Evolutionary conservation across 1,284 basidiomycete species (phyloP), one percentile per base, ranked within the genome.

Genomic region (Microbotryum intermedium): DNA sequence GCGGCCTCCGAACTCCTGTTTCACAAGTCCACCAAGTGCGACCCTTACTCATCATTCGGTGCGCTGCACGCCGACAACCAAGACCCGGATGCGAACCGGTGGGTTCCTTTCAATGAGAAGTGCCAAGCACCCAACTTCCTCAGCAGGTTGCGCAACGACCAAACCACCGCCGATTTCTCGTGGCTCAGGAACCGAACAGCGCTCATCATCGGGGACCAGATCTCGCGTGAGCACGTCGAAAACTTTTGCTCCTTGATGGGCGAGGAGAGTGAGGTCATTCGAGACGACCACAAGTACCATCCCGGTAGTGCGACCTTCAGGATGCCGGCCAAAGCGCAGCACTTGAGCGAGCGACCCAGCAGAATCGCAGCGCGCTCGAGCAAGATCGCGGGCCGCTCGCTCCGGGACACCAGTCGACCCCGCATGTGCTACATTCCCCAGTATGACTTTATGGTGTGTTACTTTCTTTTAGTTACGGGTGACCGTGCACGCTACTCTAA

Each of bases 211-310:
- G 76, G 76, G 18, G 76, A 77, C 58, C 67, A 69, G 39, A 72
- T 75, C 46, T 75, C 75, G 58, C 67, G 73, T 11, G 64, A 73
- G 51, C 71, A 75, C 50, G 72, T 76, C 25, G 67, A 71, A 51
- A 71, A 75, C 66, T 74, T 77, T 48, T 77, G 76, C 67, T 56
- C 64, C 7, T 62, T 77, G 25, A 62, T 74, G 39, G 74, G 74
- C 3, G 67, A 70, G 56, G 69, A 71, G 47, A 61, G 65, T 9
- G 70, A 72, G 55, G 55, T 70, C 13, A 67, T 77, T 11, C 70
- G 74, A 50, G 69, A 69, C 30, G 54, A 58, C 30, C 75, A 77
- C 59, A 59, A 60, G 18, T 71, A 53, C 58, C 46, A 57, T 18
- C 53, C 66, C 26, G 25, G 39, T 9, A 39, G 42, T 1, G 16